phyloP scores from a whole-genome alignment of 2,329 filamentous ascomycete genomes.

The Emmonsiellopsis sp. region DNA sequence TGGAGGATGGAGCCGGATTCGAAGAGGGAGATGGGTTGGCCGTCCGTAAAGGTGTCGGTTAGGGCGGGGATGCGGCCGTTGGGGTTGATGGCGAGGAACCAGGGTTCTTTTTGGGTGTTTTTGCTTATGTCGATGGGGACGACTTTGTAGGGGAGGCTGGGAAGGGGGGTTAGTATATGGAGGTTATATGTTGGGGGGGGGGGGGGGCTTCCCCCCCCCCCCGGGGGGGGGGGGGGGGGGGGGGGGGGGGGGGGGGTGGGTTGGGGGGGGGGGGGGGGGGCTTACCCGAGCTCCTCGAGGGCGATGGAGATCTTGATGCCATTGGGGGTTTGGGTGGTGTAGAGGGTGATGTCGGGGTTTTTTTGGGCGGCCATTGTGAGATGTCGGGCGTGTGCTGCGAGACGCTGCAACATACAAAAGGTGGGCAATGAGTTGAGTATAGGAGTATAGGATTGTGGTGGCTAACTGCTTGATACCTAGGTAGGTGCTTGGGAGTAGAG shows the following conservation, averaged over 20 bases:
- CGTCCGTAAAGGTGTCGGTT: conserved; percentile 68
- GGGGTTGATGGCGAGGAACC: conserved; percentile 87
- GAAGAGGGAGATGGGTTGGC: conserved; percentile 65
- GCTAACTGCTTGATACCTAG: not conserved
- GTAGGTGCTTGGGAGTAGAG: too few species aligned
- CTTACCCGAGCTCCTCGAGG: conserved; percentile 66
- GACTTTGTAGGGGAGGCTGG: conserved; percentile 63
- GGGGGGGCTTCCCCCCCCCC: conserved; percentile 38
- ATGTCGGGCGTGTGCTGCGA: not conserved
- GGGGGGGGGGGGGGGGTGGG: not conserved
- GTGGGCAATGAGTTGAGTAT: too few species aligned
- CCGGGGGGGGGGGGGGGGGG: conserved; percentile 11
- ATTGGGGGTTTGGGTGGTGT: conserved; percentile 77
- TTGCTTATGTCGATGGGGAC: conserved; percentile 62
- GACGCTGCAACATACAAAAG: not conserved
- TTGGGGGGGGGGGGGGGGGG: conserved; percentile 10
- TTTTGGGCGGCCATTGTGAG: conserved; percentile 10
- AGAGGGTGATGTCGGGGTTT: conserved; percentile 63
- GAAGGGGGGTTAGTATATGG: conserved; percentile 11
- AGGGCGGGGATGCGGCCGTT: conserved; percentile 86
- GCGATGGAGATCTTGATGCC: conserved; percentile 84
- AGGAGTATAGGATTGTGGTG: too few species aligned
- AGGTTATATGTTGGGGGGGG: conserved; percentile 12
- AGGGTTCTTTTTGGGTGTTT: conserved; percentile 73
- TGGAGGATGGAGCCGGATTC: conserved; percentile 78